A percentile compares a stretch with the other conserved stretches of the same genome.
Conservation (phyloP, 257 asterid species). For the Anisodus tanguticus region DNA sequence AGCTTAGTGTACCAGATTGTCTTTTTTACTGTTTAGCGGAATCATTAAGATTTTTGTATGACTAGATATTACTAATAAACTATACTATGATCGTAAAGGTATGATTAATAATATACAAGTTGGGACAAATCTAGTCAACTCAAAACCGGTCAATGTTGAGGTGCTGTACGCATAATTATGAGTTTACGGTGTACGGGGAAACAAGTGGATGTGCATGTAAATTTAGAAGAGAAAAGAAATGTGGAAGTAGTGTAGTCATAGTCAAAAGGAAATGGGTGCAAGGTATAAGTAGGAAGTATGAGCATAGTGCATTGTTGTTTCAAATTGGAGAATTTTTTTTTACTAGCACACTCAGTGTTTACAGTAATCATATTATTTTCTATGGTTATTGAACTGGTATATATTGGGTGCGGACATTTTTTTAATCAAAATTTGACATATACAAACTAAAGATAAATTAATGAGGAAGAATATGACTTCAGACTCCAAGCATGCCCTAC, state of each 20-base stretch:
- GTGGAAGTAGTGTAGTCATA: too few relatives aligned
- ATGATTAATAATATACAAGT: neutral
- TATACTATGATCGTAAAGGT: neutral
- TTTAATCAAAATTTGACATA: neutral
- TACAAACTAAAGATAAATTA: neutral
- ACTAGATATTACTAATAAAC: neutral
- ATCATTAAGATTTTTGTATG: neutral
- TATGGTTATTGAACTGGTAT: neutral
- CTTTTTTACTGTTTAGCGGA: neutral
- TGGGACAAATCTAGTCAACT: neutral
- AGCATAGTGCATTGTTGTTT: neutral
- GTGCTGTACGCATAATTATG: neutral
- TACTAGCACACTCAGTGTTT: neutral
- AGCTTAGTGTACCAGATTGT: too few relatives aligned
- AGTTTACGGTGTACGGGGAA: neutral
- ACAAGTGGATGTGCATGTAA: neutral
- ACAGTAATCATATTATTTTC: neutral
- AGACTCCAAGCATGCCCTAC: too few relatives aligned
- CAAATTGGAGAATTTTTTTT: neutral
- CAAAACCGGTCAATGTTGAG: neutral
- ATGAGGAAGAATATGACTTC: too few relatives aligned
- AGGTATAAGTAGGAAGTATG: neutral
- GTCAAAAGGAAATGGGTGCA: too few relatives aligned
- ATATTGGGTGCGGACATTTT: fast-evolving
- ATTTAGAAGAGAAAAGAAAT: too few relatives aligned